Evolutionary conservation across 495 filamentous ascomycete genomes (phyloP).

Genomic region (Aspergillus nidulans): DNA sequence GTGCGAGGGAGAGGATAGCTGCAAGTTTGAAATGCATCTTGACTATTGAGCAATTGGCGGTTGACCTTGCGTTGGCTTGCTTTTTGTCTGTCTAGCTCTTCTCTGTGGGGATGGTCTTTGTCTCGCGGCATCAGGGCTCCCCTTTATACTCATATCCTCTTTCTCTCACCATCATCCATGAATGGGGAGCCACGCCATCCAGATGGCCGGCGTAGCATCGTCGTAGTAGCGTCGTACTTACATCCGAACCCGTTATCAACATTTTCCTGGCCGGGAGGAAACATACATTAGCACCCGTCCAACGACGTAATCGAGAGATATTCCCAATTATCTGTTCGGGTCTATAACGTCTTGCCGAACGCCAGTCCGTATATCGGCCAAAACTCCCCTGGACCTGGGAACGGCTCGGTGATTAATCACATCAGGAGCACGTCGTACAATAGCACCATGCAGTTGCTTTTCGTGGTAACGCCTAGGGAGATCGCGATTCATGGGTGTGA

Average conservation of each 20-base stretch:
- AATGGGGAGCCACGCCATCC: background rate
- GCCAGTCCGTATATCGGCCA: background rate
- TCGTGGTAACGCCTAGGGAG: background rate
- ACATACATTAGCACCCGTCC: background rate
- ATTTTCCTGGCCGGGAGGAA: background rate
- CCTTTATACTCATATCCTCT: background rate
- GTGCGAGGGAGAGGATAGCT: slow-evolving; percentile 11
- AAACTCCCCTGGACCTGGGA: background rate
- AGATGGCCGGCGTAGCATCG: background rate
- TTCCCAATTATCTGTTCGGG: background rate
- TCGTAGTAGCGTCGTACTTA: background rate
- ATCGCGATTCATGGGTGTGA: background rate
- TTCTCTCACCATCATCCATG: background rate
- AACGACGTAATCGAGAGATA: background rate
- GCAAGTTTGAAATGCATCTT: slow-evolving; percentile 18
- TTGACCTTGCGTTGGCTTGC: background rate
- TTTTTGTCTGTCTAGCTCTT: background rate
- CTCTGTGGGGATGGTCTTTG: background rate
- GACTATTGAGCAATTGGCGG: background rate
- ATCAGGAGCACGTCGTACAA: background rate
- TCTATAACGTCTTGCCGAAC: background rate
- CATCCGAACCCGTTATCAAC: background rate
- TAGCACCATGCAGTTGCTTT: background rate
- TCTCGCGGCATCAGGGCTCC: background rate
- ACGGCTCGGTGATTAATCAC: background rate